Base-by-base conservation (phyloP, 805 yeast genomes). In the Candida dajiaensis region DNA sequence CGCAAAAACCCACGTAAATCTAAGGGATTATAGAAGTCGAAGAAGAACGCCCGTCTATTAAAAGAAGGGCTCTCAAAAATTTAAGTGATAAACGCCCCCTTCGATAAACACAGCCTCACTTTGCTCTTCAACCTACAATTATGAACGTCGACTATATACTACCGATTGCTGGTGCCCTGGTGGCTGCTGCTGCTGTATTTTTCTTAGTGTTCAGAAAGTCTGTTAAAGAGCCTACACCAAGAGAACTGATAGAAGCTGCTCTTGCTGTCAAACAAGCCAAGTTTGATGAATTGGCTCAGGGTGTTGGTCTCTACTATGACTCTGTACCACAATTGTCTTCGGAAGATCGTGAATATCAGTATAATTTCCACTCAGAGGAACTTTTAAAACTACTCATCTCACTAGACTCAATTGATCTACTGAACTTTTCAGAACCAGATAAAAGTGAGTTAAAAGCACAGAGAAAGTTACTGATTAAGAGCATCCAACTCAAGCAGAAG, bases 361-460 rank as follows among this genome's bases (percentile, higher is more conserved):
- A 33, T 16, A 36, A 36, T 13, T 36, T 8, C 59, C 80, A 71
- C 61, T 83, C 81, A 55, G 95, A 85, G 62, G 75, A 76, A 72
- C 65, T 85, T 38, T 68, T 85, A 61, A 83, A 84, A 59, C 72
- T 82, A 51, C 63, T 85, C 53, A 73, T 85, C 72, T 77, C 73
- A 50, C 67, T 86, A 45, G 95, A 86, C 56, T 81, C 77, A 3
- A 70, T 86, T 31, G 85, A 82, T 50, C 54, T 68, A 13, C 46
- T 51, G 38, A 29, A 46, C 12, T 46, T 56, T 5, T 55, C 52
- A 28, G 28, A 63, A 5, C 69, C 68, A n/a, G 61, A 51, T 19
- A 76, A 76, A 41, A 44, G 50, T 12, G 75, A 73, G 56, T 66
- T 85, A 52, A 77, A 86, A 52, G 68, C 69, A 21, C 71, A 72